A percentile compares a stretch with the other conserved stretches of the same genome.
phyloP scores from a whole-genome alignment of 371 early-diverging fungal genomes.

The Vairimorpha ceranae region DNA sequence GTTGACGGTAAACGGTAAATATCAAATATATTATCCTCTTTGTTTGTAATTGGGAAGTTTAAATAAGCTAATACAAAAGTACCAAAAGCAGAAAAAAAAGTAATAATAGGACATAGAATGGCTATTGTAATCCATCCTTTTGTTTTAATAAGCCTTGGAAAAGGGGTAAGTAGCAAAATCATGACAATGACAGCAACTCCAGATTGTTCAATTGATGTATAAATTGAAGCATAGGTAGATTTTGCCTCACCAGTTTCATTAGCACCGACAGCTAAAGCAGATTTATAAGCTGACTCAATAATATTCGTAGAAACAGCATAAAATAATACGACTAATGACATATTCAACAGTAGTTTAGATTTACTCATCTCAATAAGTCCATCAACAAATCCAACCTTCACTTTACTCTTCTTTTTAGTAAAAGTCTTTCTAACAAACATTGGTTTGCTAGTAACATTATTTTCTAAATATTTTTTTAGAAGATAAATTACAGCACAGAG shows the following conservation, averaged over 20 bases:
- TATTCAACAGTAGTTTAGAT: constrained; percentile 49
- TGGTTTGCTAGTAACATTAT: constrained; percentile 40
- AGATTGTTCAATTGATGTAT: constrained; percentile 43
- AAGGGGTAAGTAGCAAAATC: constrained; percentile 47
- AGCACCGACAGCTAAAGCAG: constrained; percentile 27
- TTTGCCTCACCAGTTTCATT: constrained; percentile 15
- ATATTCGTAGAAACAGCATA: constrained; percentile 51
- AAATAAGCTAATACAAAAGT: constrained; percentile 27
- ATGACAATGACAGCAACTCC: constrained; percentile 41
- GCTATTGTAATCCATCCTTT: constrained; percentile 55
- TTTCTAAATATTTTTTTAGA: constrained; percentile 44
- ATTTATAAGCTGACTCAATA: constrained; percentile 52
- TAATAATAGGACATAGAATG: constrained; percentile 51
- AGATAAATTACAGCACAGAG: constrained; percentile 25
- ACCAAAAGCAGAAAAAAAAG: constrained; percentile 29
- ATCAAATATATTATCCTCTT: not conserved
- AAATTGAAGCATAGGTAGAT: constrained; percentile 13
- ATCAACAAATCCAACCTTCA: constrained; percentile 45
- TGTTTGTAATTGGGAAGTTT: constrained; percentile 22
- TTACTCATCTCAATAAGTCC: constrained; percentile 48
- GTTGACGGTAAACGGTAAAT: not conserved
- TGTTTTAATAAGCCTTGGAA: constrained; percentile 48
- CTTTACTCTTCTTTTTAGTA: constrained; percentile 33
- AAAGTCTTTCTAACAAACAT: constrained; percentile 27
- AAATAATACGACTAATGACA: constrained; percentile 45